Base-by-base conservation (phyloP, 2,329 filamentous ascomycete genomes). In the Calonectria naviculata region DNA sequence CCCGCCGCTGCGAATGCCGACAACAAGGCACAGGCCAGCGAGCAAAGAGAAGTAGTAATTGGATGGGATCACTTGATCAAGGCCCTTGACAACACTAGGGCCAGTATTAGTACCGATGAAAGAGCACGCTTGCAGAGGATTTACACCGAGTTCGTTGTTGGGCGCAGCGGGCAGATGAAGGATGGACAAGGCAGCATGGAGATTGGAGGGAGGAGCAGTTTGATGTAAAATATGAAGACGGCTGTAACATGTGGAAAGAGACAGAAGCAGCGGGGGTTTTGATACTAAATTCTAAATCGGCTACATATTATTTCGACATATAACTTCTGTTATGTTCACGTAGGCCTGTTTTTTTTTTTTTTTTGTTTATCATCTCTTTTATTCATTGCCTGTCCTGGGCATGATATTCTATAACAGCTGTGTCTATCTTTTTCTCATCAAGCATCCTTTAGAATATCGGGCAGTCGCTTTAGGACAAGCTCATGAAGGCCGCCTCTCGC, bases 91-190 rank as follows among this genome's bases (percentile, higher is more conserved):
- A 92, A 86, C 60, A 98, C 96, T 5, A 88, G 95, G 74, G 90
- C 94, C 26, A 97, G 94, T 82, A 97, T 98, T 76, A 94, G 93
- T 80, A 86, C 87, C 4, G 90, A 95, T 71, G 97, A 99, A 84
- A 89, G 92, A 78, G 87, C 85, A 72, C 87, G 96, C 71, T 83
- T 99, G 75, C 88, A 90, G 78, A 90, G 90, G 46, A 98, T 99
- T 72, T 99, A 99, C 81, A 87, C 89, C 19, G 97, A 99, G 84
- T 99, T 99, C 86, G 92, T 98, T 0, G 94, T 94, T 5, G 95
- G 95, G 0, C 89, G 97, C 76, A 98, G 95, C 82, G 97, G 97
- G 9, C 95, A 98, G 86, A 95, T 99, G 94, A 94, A 92, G 71
- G 96, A 93, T 83, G 97, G 97, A 2, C 94, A 98, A 83, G 95